These are phyloP conservation scores for Neonectria punicea DNA, from an alignment of 2,329 filamentous ascomycete genomes.

Conservation along the genomic window DNA sequence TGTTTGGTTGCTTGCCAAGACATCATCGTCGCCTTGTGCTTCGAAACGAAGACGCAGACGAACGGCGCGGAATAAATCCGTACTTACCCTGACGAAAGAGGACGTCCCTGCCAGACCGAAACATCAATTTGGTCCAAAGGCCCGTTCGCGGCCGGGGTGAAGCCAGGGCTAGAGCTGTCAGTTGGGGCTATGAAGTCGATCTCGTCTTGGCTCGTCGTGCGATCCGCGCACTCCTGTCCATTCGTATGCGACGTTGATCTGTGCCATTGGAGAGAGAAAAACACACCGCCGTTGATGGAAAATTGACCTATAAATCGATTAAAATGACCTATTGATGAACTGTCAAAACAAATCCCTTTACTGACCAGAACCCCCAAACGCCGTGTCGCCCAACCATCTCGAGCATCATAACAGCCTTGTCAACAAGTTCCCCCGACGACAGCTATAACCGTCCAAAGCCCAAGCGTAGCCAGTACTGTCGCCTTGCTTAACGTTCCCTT, in stretches of 20 bases:
- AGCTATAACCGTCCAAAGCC: constrained; percentile 19
- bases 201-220: too few species aligned
- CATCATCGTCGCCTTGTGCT: background rate
- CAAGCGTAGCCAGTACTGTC: constrained; percentile 2
- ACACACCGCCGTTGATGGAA: background rate
- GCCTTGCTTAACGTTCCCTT: background rate
- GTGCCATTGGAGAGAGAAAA: background rate
- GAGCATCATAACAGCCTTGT: background rate
- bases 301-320: background rate
- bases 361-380: background rate
- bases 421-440: background rate
- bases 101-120: background rate
- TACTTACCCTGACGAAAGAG: background rate
- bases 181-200: background rate
- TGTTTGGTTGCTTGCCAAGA: background rate
- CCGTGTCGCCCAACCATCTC: background rate
- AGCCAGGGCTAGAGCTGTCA: background rate
- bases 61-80: background rate
- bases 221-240: too few species aligned
- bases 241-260: background rate
- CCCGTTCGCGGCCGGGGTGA: background rate
- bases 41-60: background rate
- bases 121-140: background rate
- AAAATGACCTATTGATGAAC: background rate
- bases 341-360: too few species aligned